phyloP scores from a whole-genome alignment of 2,329 filamentous ascomycete genomes.

The Ophiocordyceps camponoti-leonardi region DNA sequence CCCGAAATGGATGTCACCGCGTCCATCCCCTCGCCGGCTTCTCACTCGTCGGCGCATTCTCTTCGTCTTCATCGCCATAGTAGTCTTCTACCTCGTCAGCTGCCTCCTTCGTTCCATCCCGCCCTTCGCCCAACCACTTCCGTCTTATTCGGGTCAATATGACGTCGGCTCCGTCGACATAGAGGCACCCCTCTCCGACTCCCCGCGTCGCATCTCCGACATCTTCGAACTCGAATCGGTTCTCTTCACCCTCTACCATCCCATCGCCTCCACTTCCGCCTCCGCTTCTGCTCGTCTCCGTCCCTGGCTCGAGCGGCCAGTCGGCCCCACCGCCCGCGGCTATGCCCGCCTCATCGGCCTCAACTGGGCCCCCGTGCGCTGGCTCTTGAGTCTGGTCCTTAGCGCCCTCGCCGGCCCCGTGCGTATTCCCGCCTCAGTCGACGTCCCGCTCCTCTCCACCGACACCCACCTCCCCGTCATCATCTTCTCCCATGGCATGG shows the following conservation, averaged over 20 bases:
- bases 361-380: slow-evolving; percentile 23
- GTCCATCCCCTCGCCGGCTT: background rate
- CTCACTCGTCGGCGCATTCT: slow-evolving; percentile 7
- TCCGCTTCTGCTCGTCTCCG: slow-evolving; percentile 14
- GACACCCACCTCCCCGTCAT: slow-evolving; percentile 21
- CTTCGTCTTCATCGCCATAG: background rate
- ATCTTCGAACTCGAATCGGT: slow-evolving; percentile 29
- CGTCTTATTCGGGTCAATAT: slow-evolving; percentile 23
- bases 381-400: slow-evolving; percentile 24
- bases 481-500: slow-evolving; percentile 35
- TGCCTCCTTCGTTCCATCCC: slow-evolving; percentile 22
- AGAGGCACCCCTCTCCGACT: slow-evolving; percentile 11
- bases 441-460: slow-evolving; percentile 19
- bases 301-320: slow-evolving; percentile 25
- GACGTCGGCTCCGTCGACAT: slow-evolving; percentile 29
- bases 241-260: slow-evolving; percentile 32
- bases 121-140: slow-evolving; percentile 20
- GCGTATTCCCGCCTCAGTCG: slow-evolving; percentile 28
- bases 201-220: slow-evolving; percentile 5
- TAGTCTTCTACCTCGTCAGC: slow-evolving; percentile 14
- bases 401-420: slow-evolving; percentile 24
- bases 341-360: slow-evolving; percentile 27
- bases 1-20: background rate
- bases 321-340: slow-evolving; percentile 25
- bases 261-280: slow-evolving; percentile 11